Evolutionary conservation across 352 stramenopile genomes (phyloP).

Genomic region (Phytophthora crassamura): DNA sequence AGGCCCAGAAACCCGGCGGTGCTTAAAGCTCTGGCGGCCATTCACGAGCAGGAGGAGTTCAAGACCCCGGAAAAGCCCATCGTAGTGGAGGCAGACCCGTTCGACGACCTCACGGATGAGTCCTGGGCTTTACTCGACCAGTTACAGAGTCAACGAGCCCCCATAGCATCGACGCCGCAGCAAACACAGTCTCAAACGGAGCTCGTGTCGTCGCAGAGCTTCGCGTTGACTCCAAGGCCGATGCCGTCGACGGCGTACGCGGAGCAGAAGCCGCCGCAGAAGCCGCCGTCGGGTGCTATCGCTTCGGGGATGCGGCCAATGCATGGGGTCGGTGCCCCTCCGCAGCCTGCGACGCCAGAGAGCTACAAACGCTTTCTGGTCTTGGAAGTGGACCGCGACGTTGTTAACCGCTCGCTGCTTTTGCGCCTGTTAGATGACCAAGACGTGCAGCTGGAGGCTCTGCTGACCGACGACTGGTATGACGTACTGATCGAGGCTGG

Average conservation of each 20-base stretch:
- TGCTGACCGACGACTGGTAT: constrained; percentile 80
- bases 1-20: constrained; percentile 1
- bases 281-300: constrained; percentile 9
- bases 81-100: constrained; percentile 49
- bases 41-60: constrained; percentile 8
- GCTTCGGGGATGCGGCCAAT: constrained; percentile 33
- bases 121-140: constrained; percentile 81
- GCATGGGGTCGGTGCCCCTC: not conserved
- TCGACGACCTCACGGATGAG: constrained; percentile 78
- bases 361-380: constrained; percentile 69
- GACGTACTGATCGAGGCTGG: constrained; percentile 73
- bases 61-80: constrained; percentile 12
- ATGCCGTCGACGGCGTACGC: constrained; percentile 28
- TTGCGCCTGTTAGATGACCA: constrained; percentile 74
- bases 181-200: constrained; percentile 33
- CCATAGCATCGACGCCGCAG: constrained; percentile 15
- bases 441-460: constrained; percentile 62
- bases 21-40: not conserved
- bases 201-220: constrained; percentile 35
- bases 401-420: constrained; percentile 54
- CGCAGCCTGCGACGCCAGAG: constrained; percentile 20
- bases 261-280: constrained; percentile 12
- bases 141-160: constrained; percentile 58
- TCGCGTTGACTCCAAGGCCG: constrained; percentile 37
- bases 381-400: constrained; percentile 67